Evolutionary conservation across 345 rosid genomes (phyloP), one percentile per base, ranked within the genome.

Genomic region (Citrus hindsii): DNA sequence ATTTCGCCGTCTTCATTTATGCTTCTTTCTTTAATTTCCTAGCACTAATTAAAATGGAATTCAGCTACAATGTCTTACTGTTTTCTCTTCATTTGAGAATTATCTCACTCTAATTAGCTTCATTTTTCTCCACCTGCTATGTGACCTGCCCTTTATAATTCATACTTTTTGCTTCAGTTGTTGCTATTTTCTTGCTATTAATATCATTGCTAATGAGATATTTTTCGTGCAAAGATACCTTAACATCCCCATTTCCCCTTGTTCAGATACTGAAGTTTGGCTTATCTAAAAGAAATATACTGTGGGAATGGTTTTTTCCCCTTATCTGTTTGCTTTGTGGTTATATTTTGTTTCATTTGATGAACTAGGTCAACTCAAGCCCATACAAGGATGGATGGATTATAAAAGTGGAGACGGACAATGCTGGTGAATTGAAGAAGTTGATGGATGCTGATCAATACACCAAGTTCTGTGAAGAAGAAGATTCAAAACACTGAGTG

Each of bases 381-480:
- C 98, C 98, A 0, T 97, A 90, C 37, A 87, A 88, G 22, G 71
- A 86, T 58, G 99, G 98, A 81, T 97, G 99, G 99, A 87, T 97
- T 27, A 86, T 94, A 68, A 92, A 93, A 88, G 96, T 97, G 35
- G 90, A 93, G 37, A 48, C 93, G 64, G 84, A 85, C 30, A 87
- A 89, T 59, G 81, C 73, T 2, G 84, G 87, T 32, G 94, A 97
- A 81, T 82, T 90, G 77, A 83, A 85, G 67, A 92, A 84, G 78
- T 84, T 97, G 88, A 94, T 90, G 95, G 92, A 87, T 75, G 81
- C 98, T 2, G 95, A 90, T 18, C 81, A 88, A 70, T 97, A 97
- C 85, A 82, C 90, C 14, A 94, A 93, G 85, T 92, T 92, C 89
- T 97, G 98, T 14, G 98, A 97, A 83, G 98, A 94, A 84, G 99